Evolutionary conservation across 2,329 filamentous ascomycete species (phyloP).

Genomic region (Pyrenophora graminea): DNA sequence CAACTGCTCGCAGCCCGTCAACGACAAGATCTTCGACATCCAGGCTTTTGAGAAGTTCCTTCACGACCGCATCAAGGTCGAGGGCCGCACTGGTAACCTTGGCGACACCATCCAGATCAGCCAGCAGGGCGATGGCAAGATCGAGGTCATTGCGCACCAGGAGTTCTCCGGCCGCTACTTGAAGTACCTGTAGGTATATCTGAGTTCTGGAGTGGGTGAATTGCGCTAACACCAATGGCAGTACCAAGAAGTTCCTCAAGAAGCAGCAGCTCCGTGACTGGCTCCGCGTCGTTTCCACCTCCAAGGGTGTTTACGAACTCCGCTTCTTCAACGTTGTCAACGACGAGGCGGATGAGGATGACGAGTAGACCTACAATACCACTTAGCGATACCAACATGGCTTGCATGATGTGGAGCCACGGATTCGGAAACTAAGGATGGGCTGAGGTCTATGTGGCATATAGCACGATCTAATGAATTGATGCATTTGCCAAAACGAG

Average conservation of each 20-base stretch:
- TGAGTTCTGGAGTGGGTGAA: not conserved
- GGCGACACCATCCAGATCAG: constrained; percentile 90
- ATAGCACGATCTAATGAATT: constrained; percentile 41
- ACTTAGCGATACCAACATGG: constrained; percentile 19
- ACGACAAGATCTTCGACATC: constrained; percentile 99
- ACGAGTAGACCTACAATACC: constrained; percentile 72
- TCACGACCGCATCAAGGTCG: constrained; percentile 99
- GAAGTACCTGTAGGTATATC: constrained; percentile 88
- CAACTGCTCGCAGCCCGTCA: constrained; percentile 97
- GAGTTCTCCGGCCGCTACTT: constrained; percentile 98
- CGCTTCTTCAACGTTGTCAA: constrained; percentile 99
- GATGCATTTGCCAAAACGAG: constrained; percentile 23
- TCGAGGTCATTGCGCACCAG: constrained; percentile 96
- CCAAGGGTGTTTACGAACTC: constrained; percentile 98
- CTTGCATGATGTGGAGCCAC: constrained; percentile 22
- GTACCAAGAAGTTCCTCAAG: constrained; percentile 99
- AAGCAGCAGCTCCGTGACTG: constrained; percentile 99
- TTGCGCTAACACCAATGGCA: constrained; percentile 46
- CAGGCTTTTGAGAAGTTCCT: constrained; percentile 99
- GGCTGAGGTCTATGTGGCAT: constrained; percentile 28
- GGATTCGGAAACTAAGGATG: constrained; percentile 24
- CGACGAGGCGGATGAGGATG: constrained; percentile 96
- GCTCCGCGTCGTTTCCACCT: constrained; percentile 97
- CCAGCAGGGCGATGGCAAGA: constrained; percentile 93
- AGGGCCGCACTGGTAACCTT: constrained; percentile 96